phyloP scores from a whole-genome alignment of 257 asterid genomes.

The Lithospermum erythrorhizon region DNA sequence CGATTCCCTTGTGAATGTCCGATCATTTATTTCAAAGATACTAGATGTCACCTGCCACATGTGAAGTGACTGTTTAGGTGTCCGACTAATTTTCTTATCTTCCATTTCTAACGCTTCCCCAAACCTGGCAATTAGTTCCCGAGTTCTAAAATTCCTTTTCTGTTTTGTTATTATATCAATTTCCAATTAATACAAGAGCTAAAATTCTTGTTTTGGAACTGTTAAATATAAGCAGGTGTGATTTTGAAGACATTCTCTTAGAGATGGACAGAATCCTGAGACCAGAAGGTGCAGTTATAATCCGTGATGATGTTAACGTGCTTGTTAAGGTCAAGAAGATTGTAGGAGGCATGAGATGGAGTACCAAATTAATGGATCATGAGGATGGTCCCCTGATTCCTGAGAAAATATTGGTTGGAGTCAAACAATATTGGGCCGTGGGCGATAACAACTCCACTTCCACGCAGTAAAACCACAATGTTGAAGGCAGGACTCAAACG shows the following conservation, averaged over 20 bases:
- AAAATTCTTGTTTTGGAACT: neutral
- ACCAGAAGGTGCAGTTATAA: conserved; percentile 92
- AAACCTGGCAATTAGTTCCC: no score
- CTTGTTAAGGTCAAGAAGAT: conserved; percentile 72
- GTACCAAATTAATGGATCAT: conserved; percentile 73
- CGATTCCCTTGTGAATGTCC: no score
- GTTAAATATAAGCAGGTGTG: conserved; percentile 38
- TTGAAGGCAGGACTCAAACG: conserved; percentile 6
- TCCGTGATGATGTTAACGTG: conserved; percentile 79
- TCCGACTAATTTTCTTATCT: no score
- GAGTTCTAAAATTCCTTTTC: neutral
- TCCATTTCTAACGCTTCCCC: no score
- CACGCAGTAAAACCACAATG: conserved; percentile 22
- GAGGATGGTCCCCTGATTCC: conserved; percentile 93
- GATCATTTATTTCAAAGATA: no score
- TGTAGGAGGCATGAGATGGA: conserved; percentile 72
- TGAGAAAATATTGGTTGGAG: conserved; percentile 70
- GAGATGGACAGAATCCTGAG: conserved; percentile 93
- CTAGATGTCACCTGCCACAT: no score
- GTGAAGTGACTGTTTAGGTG: no score
- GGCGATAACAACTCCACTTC: conserved; percentile 61
- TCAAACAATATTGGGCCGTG: conserved; percentile 79
- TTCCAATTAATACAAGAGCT: neutral
- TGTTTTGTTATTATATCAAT: neutral
- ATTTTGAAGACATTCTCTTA: conserved; percentile 71